phyloP scores from a whole-genome alignment of 2,329 filamentous ascomycete genomes.

The Cladosporium oxysporum region DNA sequence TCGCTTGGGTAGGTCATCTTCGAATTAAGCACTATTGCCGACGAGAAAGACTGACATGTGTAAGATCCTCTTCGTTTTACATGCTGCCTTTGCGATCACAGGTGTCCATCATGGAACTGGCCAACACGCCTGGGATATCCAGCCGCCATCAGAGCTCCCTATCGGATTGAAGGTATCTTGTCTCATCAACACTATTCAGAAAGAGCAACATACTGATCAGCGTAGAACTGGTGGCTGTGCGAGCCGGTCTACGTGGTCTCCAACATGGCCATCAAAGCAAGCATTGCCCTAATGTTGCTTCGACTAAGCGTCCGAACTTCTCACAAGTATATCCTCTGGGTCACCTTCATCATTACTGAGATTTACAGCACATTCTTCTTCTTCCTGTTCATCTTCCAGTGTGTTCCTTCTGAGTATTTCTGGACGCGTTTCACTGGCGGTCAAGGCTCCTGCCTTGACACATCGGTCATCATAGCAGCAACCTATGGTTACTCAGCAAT shows the following conservation, averaged over 20 bases:
- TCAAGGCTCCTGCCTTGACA: slow-evolving; percentile 20
- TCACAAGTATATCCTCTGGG: slow-evolving; percentile 22
- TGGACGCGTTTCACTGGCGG: slow-evolving; percentile 24
- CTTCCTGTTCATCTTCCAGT: slow-evolving; percentile 26
- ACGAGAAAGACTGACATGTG: slow-evolving; percentile 1
- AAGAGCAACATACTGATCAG: neutral
- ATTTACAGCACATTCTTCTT: slow-evolving; percentile 25
- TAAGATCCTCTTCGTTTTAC: slow-evolving; percentile 21
- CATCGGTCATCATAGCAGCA: slow-evolving; percentile 17
- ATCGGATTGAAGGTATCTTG: slow-evolving; percentile 21
- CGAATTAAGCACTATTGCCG: neutral
- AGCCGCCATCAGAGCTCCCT: slow-evolving; percentile 21
- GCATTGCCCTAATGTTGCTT: slow-evolving; percentile 26
- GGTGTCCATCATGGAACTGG: slow-evolving; percentile 24
- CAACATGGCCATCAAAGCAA: slow-evolving; percentile 28
- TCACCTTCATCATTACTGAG: slow-evolving; percentile 22
- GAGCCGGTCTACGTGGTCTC: slow-evolving; percentile 26
- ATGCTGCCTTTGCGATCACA: slow-evolving; percentile 22
- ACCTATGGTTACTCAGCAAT: slow-evolving; percentile 25
- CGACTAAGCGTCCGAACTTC: slow-evolving; percentile 19
- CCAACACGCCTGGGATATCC: slow-evolving; percentile 21
- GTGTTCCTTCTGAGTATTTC: slow-evolving; percentile 24
- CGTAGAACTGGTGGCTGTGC: slow-evolving; percentile 41
- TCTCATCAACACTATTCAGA: neutral
- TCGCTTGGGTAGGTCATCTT: slow-evolving; percentile 18